Conservation (phyloP, 257 asterid species). For the Fraxinus anomala region DNA sequence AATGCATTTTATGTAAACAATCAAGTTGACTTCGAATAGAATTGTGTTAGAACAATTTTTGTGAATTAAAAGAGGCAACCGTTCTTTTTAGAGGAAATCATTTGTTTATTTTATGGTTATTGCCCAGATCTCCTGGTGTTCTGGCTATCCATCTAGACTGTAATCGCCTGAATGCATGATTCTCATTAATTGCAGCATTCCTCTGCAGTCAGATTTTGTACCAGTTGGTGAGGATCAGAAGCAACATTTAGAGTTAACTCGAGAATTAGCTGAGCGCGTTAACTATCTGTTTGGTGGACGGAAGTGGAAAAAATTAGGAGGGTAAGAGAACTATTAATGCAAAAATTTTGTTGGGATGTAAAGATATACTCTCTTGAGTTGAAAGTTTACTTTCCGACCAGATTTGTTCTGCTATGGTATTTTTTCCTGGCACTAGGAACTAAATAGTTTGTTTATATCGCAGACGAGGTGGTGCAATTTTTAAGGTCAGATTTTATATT, state of each 20-base stretch:
- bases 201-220: conserved; percentile 94
- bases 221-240: conserved; percentile 96
- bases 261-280: conserved; percentile 92
- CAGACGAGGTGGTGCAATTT: conserved; percentile 91
- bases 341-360: conserved; percentile 26
- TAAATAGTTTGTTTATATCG: conserved; percentile 39
- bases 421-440: conserved; percentile 29
- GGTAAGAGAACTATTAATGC: conserved; percentile 54
- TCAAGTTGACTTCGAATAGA: conserved; percentile 2
- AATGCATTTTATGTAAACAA: too few relatives aligned
- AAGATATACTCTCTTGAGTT: conserved; percentile 12
- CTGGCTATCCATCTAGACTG: conserved; percentile 18
- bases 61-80: not conserved
- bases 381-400: conserved; percentile 26
- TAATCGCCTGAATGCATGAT: conserved; percentile 38
- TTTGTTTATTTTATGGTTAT: conserved; percentile 19
- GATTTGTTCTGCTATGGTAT: conserved; percentile 29
- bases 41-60: not conserved
- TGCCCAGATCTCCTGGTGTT: not conserved
- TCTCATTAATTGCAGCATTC: conserved; percentile 42
- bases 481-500: conserved; percentile 65
- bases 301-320: conserved; percentile 98
- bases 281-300: conserved; percentile 88
- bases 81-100: not conserved
- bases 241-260: conserved; percentile 65